Evolutionary conservation across 495 filamentous ascomycete genomes (phyloP).

Genomic region (Hyaloscypha bicolor): DNA sequence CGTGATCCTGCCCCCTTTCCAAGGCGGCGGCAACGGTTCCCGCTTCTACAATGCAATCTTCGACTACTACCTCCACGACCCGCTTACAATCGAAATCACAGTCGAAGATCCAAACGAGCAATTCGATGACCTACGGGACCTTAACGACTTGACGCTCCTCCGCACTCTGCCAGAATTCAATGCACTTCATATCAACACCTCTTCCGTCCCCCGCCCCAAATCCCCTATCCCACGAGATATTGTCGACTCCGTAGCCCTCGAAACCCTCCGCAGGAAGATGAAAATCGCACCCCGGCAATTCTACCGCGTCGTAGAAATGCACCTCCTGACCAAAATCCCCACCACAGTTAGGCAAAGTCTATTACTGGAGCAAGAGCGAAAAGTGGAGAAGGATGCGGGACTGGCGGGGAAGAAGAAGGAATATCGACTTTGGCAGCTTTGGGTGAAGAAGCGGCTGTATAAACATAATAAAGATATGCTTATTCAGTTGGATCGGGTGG

Average conservation of each 20-base stretch:
- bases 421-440: constrained; percentile 81
- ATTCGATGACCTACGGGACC: constrained; percentile 88
- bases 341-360: constrained; percentile 55
- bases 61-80: constrained; percentile 58
- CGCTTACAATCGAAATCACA: constrained; percentile 76
- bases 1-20: constrained; percentile 87
- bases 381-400: constrained; percentile 21
- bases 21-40: constrained; percentile 75
- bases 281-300: constrained; percentile 93
- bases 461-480: constrained; percentile 76
- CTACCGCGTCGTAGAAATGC: constrained; percentile 82
- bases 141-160: constrained; percentile 75
- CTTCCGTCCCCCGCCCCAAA: constrained; percentile 36
- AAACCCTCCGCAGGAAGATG: constrained; percentile 60
- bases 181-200: constrained; percentile 53
- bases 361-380: constrained; percentile 35
- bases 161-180: constrained; percentile 54
- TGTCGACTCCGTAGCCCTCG: constrained; percentile 58
- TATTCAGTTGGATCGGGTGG: constrained; percentile 72
- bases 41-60: constrained; percentile 81
- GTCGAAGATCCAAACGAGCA: constrained; percentile 96
- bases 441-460: constrained; percentile 80
- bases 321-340: constrained; percentile 76
- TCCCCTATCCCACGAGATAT: constrained; percentile 64
- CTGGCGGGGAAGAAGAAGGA: constrained; percentile 56